Percentiles rank a stretch among this genome's conserved stretches.
Conservation (phyloP, 2,329 filamentous ascomycete species). For the Cladosporium sp. region DNA sequence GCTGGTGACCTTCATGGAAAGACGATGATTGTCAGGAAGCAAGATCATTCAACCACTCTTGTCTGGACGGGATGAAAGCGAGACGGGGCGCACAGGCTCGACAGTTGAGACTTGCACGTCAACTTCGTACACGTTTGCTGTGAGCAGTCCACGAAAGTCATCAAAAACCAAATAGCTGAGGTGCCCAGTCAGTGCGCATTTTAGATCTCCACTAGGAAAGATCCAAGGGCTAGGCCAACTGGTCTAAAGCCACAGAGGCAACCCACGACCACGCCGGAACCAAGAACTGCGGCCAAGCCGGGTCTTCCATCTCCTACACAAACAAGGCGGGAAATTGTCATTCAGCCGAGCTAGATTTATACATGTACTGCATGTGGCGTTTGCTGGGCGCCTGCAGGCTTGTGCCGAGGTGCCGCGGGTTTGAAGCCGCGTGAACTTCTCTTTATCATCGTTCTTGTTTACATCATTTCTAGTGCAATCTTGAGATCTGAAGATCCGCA, state of each 20-base stretch:
- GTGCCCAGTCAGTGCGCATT: neutral
- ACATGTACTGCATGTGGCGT: neutral
- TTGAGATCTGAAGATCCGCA: no score
- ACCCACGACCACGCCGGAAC: neutral
- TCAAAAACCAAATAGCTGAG: no score
- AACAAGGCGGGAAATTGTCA: neutral
- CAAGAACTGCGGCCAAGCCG: neutral
- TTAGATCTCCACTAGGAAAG: neutral
- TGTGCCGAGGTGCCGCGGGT: constrained; percentile 1
- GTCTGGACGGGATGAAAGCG: no score
- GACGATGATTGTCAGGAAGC: no score
- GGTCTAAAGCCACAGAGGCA: neutral
- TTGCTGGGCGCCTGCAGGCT: neutral
- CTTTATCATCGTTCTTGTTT: no score
- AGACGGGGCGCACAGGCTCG: no score
- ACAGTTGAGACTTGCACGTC: no score
- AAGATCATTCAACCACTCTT: no score
- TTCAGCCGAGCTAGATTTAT: neutral
- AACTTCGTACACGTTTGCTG: no score
- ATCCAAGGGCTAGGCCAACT: neutral
- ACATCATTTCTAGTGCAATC: no score
- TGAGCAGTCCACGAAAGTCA: no score
- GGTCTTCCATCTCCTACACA: neutral
- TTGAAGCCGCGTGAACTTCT: neutral
- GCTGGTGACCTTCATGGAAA: no score